Base-by-base conservation (phyloP, 148 eudicot species). In the Talinum fruticosum region DNA sequence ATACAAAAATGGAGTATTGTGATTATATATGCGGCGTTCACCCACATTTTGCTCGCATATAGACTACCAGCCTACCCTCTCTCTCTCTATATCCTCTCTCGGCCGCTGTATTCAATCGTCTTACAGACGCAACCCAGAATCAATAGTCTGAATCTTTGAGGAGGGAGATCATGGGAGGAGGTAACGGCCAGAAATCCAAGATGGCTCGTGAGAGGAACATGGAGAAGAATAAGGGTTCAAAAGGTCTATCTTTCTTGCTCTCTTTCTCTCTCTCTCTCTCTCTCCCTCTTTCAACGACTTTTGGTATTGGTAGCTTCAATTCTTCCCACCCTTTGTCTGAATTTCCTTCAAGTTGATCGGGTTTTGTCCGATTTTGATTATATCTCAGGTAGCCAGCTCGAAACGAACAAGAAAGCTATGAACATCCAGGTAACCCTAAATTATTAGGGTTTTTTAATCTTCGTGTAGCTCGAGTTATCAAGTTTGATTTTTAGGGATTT, bases 331-430 rank as follows among this genome's bases (percentile, higher is more conserved):
- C 8, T 23, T 23, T 59, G 64, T 23, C 13, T 59, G 28, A n/a
- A 59, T 4, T 59, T 24, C 29, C 13, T 12, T n/a, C 8, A 24
- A 59, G 4, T 59, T 59, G n/a, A 10, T n/a, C n/a, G 26, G 64
- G 64, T 5, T 59, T 59, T 59, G 10, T n/a, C 28, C 64, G 10
- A 59, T 59, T 32, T 79, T 64, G 81, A 18, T 64, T 49, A 6
- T 45, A 79, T 15, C 53, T 78, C 87, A 90, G 94, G 94, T 37
- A 90, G 94, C 76, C 94, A 91, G 85, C 88, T 91, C 23, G 93
- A 89, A 29, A 23, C 96, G 19, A 91, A 91, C 86, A 91, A 89
- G 81, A 91, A 91, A 76, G 96, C 96, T 44, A 89, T 91, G 94
- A 73, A 32, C 47, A 90, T 90, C 68, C 94, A 89, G 92, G 94